Evolutionary conservation across 176 grass and related monocot species (phyloP).

Genomic region (Eragrostis curvula): DNA sequence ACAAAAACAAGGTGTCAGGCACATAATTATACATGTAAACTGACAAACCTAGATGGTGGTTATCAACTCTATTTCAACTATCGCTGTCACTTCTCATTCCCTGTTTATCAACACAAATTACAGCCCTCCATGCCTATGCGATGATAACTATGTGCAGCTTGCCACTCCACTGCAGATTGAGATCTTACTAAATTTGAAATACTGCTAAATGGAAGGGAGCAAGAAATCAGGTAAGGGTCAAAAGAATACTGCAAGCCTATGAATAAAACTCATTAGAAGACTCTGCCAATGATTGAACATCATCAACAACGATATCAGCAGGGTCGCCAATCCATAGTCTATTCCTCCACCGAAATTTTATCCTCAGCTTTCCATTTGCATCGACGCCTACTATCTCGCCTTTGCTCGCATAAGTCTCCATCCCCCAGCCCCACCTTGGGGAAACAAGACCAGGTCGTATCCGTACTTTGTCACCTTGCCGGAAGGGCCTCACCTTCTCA

Average conservation of each 20-base stretch:
- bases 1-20: conserved; percentile 59
- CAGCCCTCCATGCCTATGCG: conserved; percentile 43
- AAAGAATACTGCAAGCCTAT: conserved; percentile 61
- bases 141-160: conserved; percentile 67
- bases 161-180: conserved; percentile 47
- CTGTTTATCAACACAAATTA: conserved; percentile 55
- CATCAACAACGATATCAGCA: conserved; percentile 93
- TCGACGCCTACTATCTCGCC: conserved; percentile 90
- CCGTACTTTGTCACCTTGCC: conserved; percentile 66
- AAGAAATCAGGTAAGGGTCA: conserved; percentile 73
- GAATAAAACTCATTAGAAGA: conserved; percentile 66
- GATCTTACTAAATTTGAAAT: conserved; percentile 41
- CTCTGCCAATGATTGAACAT: conserved; percentile 44
- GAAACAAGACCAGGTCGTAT: conserved; percentile 80
- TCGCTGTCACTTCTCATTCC: conserved; percentile 54
- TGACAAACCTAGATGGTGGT: conserved; percentile 43
- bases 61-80: conserved; percentile 66
- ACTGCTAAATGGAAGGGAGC: conserved; percentile 48
- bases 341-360: conserved; percentile 97
- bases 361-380: conserved; percentile 94
- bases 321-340: conserved; percentile 92
- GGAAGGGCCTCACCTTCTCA: conserved; percentile 86
- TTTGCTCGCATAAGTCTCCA: conserved; percentile 87
- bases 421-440: conserved; percentile 94
- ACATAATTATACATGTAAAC: conserved; percentile 88